Evolutionary conservation across 116 monocot species (phyloP).

Genomic region (Dioscorea cayenensis): DNA sequence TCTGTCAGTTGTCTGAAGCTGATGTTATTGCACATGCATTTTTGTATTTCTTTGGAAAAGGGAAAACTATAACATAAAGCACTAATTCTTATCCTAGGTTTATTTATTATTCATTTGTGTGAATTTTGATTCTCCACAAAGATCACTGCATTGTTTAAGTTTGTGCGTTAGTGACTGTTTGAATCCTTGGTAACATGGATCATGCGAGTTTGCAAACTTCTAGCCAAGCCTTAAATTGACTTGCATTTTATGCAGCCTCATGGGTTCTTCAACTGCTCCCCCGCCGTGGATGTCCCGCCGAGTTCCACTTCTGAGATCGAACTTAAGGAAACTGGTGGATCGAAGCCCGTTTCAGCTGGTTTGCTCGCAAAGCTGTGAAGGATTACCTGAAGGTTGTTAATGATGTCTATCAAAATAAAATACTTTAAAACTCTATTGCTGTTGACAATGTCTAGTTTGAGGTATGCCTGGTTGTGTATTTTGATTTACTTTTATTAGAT

Average conservation of each 20-base stretch:
- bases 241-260: constrained; percentile 57
- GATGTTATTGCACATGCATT: neutral
- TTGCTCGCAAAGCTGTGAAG: constrained; percentile 59
- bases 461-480: too few species aligned
- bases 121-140: too few species aligned
- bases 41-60: neutral
- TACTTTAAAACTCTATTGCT: neutral
- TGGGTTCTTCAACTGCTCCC: constrained; percentile 98
- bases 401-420: neutral
- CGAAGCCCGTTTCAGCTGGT: constrained; percentile 39
- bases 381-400: neutral
- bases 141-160: too few species aligned
- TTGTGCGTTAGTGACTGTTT: too few species aligned
- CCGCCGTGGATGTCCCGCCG: constrained; percentile 87
- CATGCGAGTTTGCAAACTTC: neutral
- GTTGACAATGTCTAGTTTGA: neutral
- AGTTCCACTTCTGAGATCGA: constrained; percentile 35
- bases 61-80: neutral
- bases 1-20: too few species aligned
- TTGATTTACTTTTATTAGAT: too few species aligned
- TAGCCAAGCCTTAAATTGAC: neutral
- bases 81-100: too few species aligned
- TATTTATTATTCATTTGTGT: too few species aligned
- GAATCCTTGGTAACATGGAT: too few species aligned
- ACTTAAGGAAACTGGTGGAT: constrained; percentile 35